Evolutionary conservation across 2,329 filamentous ascomycete genomes (phyloP).

Genomic region (Botrytis fragariae): DNA sequence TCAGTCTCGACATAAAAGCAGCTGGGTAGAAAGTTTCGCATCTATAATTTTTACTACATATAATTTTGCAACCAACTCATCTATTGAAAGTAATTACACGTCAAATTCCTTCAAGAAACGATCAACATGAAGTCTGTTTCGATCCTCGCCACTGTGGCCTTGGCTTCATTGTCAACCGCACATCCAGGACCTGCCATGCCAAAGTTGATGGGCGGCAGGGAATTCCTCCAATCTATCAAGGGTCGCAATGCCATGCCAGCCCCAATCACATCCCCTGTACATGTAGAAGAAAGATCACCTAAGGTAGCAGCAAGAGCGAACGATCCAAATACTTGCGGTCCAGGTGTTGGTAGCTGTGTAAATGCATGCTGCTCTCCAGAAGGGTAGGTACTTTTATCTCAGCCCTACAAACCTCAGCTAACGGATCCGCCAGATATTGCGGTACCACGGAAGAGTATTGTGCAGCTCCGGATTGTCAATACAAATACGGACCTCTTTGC

Average conservation of each 20-base stretch:
- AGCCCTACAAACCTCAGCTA: background rate
- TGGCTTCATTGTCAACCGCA: constrained; percentile 27
- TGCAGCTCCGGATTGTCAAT: constrained; percentile 59
- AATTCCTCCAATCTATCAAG: constrained; percentile 33
- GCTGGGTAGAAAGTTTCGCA: background rate
- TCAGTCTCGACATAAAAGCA: background rate
- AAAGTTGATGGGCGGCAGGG: constrained; percentile 31
- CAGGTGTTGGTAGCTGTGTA: constrained; percentile 31
- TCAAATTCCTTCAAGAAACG: background rate
- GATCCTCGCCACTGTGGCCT: constrained; percentile 21
- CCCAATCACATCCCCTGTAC: constrained; percentile 12
- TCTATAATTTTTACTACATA: background rate
- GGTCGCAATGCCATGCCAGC: constrained; percentile 26
- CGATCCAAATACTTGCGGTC: constrained; percentile 31
- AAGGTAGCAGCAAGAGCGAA: constrained; percentile 23
- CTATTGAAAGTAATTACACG: background rate
- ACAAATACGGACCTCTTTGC: constrained; percentile 59
- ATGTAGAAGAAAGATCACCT: constrained; percentile 17
- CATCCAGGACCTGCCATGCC: constrained; percentile 28
- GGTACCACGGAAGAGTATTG: constrained; percentile 49
- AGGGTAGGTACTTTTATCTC: constrained; percentile 27
- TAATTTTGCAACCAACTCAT: background rate
- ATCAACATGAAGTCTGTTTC: constrained; percentile 27
- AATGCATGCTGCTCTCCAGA: constrained; percentile 34
- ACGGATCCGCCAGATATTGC: constrained; percentile 28